A percentile compares a stretch with the other conserved stretches of the same genome.
These are phyloP conservation scores for Pseudocercospora pini-densiflorae DNA, from an alignment of 2,329 filamentous ascomycete species.

Conservation along the genomic window DNA sequence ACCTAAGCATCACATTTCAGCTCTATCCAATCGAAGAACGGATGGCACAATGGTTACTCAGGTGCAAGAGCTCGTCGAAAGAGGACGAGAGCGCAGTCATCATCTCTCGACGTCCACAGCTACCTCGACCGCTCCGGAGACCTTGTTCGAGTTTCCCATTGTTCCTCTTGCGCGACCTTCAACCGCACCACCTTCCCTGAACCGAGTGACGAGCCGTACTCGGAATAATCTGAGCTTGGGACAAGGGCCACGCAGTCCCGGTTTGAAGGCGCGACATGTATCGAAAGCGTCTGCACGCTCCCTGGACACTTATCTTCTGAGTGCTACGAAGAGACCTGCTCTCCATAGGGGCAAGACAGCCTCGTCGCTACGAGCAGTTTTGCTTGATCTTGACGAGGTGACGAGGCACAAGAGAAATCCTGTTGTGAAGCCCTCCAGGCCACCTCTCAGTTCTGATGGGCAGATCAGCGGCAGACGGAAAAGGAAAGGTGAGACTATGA, in stretches of 20 bases:
- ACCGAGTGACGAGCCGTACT: constrained; percentile 4
- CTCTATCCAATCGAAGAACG: neutral
- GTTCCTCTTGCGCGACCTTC: constrained; percentile 1
- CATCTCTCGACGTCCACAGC: neutral
- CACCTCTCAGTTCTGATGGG: neutral
- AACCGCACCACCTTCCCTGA: constrained; percentile 18
- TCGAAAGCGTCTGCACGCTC: constrained; percentile 16
- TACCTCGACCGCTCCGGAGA: neutral
- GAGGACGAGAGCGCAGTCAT: neutral
- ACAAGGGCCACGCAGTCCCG: constrained; percentile 5
- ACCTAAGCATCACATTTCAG: neutral
- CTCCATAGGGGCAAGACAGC: neutral
- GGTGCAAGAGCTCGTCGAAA: neutral
- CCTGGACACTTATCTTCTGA: constrained; percentile 10
- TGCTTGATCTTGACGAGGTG: constrained; percentile 11
- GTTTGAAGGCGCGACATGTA: constrained; percentile 6
- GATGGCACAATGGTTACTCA: neutral
- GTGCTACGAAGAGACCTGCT: neutral
- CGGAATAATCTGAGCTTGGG: neutral
- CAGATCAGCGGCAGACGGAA: constrained; percentile 19
- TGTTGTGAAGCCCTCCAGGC: constrained; percentile 16
- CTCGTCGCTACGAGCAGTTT: constrained; percentile 10
- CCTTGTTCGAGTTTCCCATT: constrained; percentile 3
- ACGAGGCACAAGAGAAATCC: constrained; percentile 13
- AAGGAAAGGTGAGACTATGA: constrained; percentile 37